Evolutionary conservation across 495 filamentous ascomycete species (phyloP).

Genomic region (Daldinia decipiens): DNA sequence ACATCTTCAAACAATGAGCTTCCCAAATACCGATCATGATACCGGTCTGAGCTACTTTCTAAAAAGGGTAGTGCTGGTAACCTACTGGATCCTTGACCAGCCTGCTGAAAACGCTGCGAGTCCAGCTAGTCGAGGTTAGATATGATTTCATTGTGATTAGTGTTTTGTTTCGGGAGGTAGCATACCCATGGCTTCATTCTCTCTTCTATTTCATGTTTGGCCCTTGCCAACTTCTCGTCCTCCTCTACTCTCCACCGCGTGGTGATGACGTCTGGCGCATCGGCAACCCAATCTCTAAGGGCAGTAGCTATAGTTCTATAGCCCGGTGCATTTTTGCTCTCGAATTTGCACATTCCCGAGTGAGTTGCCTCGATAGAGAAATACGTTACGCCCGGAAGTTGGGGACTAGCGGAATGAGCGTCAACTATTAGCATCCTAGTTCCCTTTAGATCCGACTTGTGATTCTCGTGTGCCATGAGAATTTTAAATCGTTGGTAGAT

Average conservation of each 20-base stretch:
- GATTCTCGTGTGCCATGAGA: constrained; percentile 73
- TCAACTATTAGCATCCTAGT: constrained; percentile 74
- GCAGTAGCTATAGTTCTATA: constrained; percentile 78
- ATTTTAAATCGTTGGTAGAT: constrained; percentile 78
- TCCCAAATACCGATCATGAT: constrained; percentile 43
- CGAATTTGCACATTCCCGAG: constrained; percentile 89
- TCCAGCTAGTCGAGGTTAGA: constrained; percentile 40
- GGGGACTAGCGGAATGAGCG: constrained; percentile 76
- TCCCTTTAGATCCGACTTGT: constrained; percentile 71
- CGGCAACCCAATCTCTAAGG: constrained; percentile 72
- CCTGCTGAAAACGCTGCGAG: constrained; percentile 43
- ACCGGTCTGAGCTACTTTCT: constrained; percentile 37
- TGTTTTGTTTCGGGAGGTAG: not conserved
- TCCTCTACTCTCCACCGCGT: constrained; percentile 73
- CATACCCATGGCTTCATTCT: constrained; percentile 56
- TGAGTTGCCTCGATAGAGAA: constrained; percentile 86
- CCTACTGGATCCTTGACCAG: constrained; percentile 46
- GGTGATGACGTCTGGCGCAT: constrained; percentile 66
- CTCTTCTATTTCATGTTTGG: constrained; percentile 56
- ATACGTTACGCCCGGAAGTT: constrained; percentile 76
- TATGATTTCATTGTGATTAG: not conserved
- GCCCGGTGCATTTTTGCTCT: constrained; percentile 74
- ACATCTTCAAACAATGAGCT: constrained; percentile 44
- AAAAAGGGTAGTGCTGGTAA: constrained; percentile 44
- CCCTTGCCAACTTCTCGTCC: constrained; percentile 59